Conservation (phyloP, 148 eudicot species). For the Amaranthus cruentus region DNA sequence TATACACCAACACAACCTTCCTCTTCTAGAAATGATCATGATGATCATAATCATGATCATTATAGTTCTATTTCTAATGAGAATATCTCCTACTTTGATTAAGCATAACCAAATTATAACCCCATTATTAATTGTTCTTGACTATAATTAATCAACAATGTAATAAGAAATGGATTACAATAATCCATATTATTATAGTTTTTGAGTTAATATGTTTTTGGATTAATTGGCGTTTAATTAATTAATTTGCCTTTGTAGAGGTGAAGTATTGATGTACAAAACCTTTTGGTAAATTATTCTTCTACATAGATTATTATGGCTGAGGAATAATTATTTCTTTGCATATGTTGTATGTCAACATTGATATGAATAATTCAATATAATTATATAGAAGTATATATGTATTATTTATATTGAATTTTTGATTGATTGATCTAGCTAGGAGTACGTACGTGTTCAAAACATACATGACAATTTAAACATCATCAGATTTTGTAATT, state of each 20-base stretch:
- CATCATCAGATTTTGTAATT: no score
- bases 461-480: no score
- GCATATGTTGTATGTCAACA: not conserved
- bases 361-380: not conserved
- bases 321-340: slow-evolving; percentile 6
- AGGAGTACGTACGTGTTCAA: no score
- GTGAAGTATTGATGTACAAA: slow-evolving; percentile 11
- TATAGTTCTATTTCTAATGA: slow-evolving; percentile 46
- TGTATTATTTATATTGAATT: no score
- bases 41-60: slow-evolving; percentile 18
- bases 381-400: not conserved
- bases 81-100: slow-evolving; percentile 51
- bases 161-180: slow-evolving; percentile 24
- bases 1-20: slow-evolving; percentile 39
- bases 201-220: not conserved
- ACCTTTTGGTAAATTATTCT: not conserved
- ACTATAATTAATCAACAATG: slow-evolving; percentile 11
- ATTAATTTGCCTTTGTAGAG: slow-evolving; percentile 1
- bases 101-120: slow-evolving; percentile 7
- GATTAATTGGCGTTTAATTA: slow-evolving; percentile 1
- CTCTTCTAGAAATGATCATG: slow-evolving; percentile 19
- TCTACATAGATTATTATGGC: slow-evolving; percentile 1
- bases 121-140: slow-evolving; percentile 5
- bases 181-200: not conserved
- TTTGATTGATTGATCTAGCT: no score